These are phyloP conservation scores for Colletotrichum sp. DNA, from an alignment of 2,329 filamentous ascomycete species.

Conservation along the genomic window DNA sequence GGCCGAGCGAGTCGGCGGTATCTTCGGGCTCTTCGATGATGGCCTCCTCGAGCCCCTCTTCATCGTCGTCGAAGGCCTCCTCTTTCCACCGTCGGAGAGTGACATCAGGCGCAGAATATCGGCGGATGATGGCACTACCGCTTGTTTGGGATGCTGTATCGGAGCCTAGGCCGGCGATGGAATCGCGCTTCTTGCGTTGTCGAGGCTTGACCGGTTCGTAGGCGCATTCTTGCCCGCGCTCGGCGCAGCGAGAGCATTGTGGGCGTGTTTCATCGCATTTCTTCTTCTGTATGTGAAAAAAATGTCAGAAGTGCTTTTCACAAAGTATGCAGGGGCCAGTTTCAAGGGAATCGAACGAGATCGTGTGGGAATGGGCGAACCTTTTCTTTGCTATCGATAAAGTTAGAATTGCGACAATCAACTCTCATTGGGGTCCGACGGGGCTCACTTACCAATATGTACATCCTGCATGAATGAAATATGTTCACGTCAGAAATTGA, in stretches of 20 bases:
- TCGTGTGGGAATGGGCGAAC: conserved; percentile 34
- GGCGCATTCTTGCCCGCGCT: conserved; percentile 51
- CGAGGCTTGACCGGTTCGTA: conserved; percentile 53
- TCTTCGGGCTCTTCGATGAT: conserved; percentile 11
- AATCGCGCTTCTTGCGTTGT: conserved; percentile 39
- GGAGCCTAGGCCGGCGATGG: conserved; percentile 14
- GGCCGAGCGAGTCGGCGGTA: not conserved
- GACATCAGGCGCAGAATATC: conserved; percentile 7
- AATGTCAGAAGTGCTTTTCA: not conserved
- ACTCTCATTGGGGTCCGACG: not conserved
- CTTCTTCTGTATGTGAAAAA: conserved; percentile 50
- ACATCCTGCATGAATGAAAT: conserved; percentile 44
- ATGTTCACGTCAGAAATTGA: conserved; percentile 27
- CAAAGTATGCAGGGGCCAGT: not conserved
- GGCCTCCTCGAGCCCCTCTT: conserved; percentile 8
- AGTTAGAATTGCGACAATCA: not conserved
- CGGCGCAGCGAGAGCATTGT: conserved; percentile 54
- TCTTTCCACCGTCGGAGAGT: conserved; percentile 15
- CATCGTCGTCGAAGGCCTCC: conserved; percentile 3
- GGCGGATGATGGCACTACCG: not conserved
- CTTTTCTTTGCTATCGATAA: conserved; percentile 55
- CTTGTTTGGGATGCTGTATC: conserved; percentile 11
- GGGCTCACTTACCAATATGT: conserved; percentile 51
- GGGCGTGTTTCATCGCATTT: conserved; percentile 61
- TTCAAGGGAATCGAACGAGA: not conserved